Conservation (phyloP, 257 asterid genomes). For the Ballota nigra region DNA sequence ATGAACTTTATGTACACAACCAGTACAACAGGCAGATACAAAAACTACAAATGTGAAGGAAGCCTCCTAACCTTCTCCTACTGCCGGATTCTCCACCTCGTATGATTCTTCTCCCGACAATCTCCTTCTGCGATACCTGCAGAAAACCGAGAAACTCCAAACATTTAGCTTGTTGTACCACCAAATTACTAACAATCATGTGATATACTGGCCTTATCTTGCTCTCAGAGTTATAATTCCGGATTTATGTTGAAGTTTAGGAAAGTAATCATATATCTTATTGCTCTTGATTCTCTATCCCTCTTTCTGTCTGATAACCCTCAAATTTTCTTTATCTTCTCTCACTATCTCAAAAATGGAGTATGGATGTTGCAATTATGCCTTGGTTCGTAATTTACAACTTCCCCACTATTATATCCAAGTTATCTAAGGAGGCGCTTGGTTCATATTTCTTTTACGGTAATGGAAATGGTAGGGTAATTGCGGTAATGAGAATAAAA, state of each 20-base stretch:
- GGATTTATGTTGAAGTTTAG: neutral
- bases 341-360: neutral
- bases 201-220: neutral
- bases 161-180: neutral
- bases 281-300: neutral
- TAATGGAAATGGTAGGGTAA: too few species aligned
- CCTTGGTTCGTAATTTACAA: neutral
- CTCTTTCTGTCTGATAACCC: neutral
- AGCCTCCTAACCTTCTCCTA: neutral
- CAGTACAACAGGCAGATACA: neutral
- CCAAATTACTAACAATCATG: neutral
- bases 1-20: constrained; percentile 10
- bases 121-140: constrained; percentile 16
- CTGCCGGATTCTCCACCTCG: neutral
- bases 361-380: neutral
- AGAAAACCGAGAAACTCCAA: neutral
- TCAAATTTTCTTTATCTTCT: neutral
- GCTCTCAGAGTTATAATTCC: neutral
- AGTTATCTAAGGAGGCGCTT: neutral
- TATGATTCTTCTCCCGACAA: neutral
- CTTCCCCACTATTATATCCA: neutral
- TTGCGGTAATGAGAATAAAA: too few species aligned
- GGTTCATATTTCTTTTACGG: too few species aligned
- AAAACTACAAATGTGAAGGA: neutral
- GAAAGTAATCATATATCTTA: neutral